Percentiles rank a stretch among this genome's conserved stretches.
Conservation (phyloP, 208 protist species). For the Balamuthia mandrillaris region DNA sequence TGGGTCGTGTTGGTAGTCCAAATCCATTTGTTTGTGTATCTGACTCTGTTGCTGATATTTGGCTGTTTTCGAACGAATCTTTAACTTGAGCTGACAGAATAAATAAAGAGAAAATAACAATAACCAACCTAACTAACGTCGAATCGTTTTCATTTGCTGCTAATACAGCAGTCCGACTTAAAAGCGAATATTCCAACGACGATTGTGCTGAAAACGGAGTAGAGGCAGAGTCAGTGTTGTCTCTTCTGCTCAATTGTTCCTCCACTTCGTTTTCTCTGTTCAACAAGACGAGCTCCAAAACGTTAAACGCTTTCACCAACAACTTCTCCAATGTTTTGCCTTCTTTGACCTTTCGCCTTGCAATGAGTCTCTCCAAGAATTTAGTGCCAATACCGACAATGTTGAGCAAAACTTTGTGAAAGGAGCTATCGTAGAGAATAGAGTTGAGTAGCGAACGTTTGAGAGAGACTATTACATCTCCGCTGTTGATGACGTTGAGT, state of each 20-base stretch:
- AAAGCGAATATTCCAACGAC: too few species aligned
- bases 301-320: background rate
- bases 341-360: background rate
- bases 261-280: background rate
- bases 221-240: background rate
- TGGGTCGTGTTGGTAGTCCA: too few species aligned
- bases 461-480: background rate
- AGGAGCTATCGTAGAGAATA: background rate
- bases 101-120: too few species aligned
- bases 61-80: too few species aligned
- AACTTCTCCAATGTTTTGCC: background rate
- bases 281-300: background rate
- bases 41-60: too few species aligned
- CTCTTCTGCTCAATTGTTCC: background rate
- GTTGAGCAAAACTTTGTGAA: conserved; percentile 11
- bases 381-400: background rate
- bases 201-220: too few species aligned
- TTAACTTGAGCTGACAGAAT: too few species aligned
- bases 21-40: too few species aligned
- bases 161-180: too few species aligned
- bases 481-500: too few species aligned
- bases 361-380: background rate
- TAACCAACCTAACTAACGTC: too few species aligned
- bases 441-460: background rate
- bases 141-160: too few species aligned